Conservation (phyloP, 495 filamentous ascomycete species). For the Aspergillus incahuasiensis region DNA sequence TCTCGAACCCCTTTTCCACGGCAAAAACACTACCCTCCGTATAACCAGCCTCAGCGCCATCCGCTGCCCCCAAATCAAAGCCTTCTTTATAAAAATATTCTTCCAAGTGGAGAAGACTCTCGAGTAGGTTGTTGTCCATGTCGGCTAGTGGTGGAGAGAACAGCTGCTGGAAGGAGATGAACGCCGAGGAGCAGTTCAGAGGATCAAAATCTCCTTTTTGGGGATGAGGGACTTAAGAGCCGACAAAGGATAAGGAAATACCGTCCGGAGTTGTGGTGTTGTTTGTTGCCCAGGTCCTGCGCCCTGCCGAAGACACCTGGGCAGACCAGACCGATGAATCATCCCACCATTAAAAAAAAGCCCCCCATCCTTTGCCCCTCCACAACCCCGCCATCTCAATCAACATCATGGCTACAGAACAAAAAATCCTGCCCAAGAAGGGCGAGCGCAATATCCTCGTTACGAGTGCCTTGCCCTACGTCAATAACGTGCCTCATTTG, state of each 20-base stretch:
- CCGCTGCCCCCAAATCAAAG: conserved; percentile 65
- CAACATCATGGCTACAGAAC: conserved; percentile 29
- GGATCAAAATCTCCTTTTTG: neutral
- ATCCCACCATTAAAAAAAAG: conserved; percentile 18
- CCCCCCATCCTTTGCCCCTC: conserved; percentile 26
- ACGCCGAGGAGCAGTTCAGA: neutral
- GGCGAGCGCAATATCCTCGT: conserved; percentile 39
- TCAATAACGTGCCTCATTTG: conserved; percentile 94
- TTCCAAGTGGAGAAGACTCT: conserved; percentile 71
- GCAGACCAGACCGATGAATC: conserved; percentile 20
- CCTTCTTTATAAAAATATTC: conserved; percentile 84
- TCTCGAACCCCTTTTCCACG: conserved; percentile 89
- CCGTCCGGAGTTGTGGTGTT: neutral
- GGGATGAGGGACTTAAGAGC: conserved; percentile 2
- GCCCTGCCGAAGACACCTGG: neutral
- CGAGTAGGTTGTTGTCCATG: conserved; percentile 57
- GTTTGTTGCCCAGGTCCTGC: neutral
- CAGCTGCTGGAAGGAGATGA: neutral
- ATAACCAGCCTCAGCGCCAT: conserved; percentile 75
- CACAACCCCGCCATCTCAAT: conserved; percentile 21
- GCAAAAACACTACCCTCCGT: conserved; percentile 88
- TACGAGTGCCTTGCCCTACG: conserved; percentile 72
- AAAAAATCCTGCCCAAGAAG: conserved; percentile 37
- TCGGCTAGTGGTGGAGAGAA: neutral
- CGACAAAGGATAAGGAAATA: neutral